Conservation (phyloP, 768 basidiomycete genomes). For the Rhizopogon rudus region DNA sequence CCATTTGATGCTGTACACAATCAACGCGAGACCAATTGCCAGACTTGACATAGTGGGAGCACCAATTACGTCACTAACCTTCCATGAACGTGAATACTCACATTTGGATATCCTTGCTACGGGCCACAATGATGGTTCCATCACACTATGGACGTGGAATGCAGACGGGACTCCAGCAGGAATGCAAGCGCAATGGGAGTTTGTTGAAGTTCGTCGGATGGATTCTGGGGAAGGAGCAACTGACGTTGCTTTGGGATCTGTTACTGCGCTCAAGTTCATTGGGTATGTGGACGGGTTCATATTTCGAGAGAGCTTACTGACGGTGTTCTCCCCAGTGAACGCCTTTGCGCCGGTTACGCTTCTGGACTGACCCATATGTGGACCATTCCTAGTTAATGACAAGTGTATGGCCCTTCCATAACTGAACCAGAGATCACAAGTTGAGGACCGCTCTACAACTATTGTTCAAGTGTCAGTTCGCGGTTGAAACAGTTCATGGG, state of each 20-base stretch:
- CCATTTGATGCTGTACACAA: conserved; percentile 74
- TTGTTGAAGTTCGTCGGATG: conserved; percentile 65
- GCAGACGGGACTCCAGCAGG: conserved; percentile 67
- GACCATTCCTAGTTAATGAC: not conserved
- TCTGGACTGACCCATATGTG: conserved; percentile 1
- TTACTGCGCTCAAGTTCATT: conserved; percentile 78
- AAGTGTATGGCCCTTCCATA: not conserved
- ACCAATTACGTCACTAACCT: conserved; percentile 70
- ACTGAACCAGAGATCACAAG: not conserved
- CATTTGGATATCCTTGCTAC: conserved; percentile 75
- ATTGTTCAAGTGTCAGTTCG: too few relatives aligned
- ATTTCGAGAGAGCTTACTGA: conserved; percentile 30
- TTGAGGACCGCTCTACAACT: too few relatives aligned
- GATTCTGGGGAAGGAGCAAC: conserved; percentile 40
- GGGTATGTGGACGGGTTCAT: conserved; percentile 45
- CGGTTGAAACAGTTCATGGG: too few relatives aligned
- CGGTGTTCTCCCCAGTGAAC: conserved; percentile 54
- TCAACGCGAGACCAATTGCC: conserved; percentile 80
- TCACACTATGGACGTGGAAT: conserved; percentile 81
- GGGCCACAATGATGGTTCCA: conserved; percentile 69
- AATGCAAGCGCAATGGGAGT: conserved; percentile 69
- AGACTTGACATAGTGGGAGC: conserved; percentile 50
- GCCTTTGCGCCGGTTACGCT: not conserved
- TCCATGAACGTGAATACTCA: conserved; percentile 87
- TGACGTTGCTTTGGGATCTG: conserved; percentile 42